phyloP scores from a whole-genome alignment of 352 stramenopile species.

The Globisporangium parvum region DNA sequence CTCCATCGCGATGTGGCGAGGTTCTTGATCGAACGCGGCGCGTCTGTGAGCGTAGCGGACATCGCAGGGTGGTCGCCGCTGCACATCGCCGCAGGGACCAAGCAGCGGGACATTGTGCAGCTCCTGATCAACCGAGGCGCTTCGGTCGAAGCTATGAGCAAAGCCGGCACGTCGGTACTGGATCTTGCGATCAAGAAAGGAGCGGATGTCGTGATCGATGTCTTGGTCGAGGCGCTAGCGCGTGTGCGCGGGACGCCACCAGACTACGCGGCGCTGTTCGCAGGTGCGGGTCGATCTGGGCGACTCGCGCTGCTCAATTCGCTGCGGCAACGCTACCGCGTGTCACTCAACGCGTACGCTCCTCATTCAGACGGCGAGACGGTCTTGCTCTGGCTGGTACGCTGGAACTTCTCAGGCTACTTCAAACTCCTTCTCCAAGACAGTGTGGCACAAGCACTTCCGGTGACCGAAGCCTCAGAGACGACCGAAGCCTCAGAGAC shows the following conservation, averaged over 20 bases:
- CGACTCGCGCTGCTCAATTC: background rate
- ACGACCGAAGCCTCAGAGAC: too few relatives aligned
- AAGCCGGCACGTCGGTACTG: background rate
- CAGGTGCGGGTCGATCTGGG: background rate
- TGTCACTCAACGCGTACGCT: background rate
- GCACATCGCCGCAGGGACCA: too few relatives aligned
- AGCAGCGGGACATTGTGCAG: background rate
- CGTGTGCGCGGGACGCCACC: background rate
- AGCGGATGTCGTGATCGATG: background rate
- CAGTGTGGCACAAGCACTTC: too few relatives aligned
- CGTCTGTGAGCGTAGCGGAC: too few relatives aligned
- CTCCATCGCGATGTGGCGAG: background rate
- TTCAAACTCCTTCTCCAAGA: too few relatives aligned
- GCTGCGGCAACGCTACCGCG: background rate
- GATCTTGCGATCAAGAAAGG: slow-evolving; percentile 8
- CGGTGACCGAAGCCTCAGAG: too few relatives aligned
- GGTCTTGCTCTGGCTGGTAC: too few relatives aligned
- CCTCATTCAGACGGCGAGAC: too few relatives aligned
- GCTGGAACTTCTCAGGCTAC: too few relatives aligned
- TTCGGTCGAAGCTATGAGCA: background rate
- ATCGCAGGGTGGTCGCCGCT: too few relatives aligned
- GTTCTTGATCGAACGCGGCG: background rate
- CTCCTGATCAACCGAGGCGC: background rate
- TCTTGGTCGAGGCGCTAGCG: background rate
- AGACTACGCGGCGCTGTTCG: background rate